Evolutionary conservation across 176 grass and related monocot genomes (phyloP), one percentile per base, ranked within the genome.

Genomic region (Triticum timopheevii): DNA sequence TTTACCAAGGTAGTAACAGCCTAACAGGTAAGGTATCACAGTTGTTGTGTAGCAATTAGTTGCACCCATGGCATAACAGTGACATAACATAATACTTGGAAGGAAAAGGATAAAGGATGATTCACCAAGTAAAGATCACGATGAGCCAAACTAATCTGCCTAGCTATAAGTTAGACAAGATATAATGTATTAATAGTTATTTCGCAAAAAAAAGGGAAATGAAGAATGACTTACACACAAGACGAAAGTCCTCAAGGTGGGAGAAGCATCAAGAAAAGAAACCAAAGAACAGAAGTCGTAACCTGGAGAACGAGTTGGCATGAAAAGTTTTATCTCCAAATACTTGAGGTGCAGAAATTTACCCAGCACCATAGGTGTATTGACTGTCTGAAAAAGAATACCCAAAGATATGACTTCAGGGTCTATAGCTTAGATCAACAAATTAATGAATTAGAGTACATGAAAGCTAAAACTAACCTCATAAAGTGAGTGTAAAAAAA

Each of bases 251-350:
- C 39, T 64, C 73, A 85, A 47, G 30, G 10, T 34, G 31, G 83
- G 83, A 56, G 62, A 67, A 85, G 73, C 73, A 38, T 68, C 45
- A 52, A 85, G 61, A 85, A 85, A 85, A 68, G 73, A 38, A 66
- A 78, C 62, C 42, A 85, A 10, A 78, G 25, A 38, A 12, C 9
- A 56, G 30, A 50, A 68, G 20, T 54, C 5, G 52, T 67, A 78
- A 42, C 54, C 79, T 67, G 24, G 61, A 77, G 22, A 85, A 34
- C 13, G 5, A 17, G 7, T 33, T 33, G 44, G 42, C 15, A 33
- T 62, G 72, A 54, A 68, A 78, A 85, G 16, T 13, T 45, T 23
- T 24, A 85, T 50, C 31, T 85, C 83, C 73, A 85, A 65, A 62
- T 78, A 27, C 83, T 68, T 67, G 22, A 85, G 83, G 62, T 78